Conservation (phyloP, 352 stramenopile species). For the Phytopythium helicoides region DNA sequence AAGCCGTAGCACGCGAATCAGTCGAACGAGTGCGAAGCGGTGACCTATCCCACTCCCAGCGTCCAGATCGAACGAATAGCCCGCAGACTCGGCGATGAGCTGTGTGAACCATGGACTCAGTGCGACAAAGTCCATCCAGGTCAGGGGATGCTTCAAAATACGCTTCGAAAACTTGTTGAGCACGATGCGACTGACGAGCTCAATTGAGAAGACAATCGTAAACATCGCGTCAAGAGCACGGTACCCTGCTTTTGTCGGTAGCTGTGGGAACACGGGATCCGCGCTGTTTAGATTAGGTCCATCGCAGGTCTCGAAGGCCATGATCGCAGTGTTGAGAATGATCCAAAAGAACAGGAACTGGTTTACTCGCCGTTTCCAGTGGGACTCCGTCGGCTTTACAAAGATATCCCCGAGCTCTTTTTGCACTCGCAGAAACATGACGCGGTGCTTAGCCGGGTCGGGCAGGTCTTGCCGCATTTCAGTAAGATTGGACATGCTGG, state of each 20-base stretch:
- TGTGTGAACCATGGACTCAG: slow-evolving; percentile 59
- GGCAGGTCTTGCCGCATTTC: slow-evolving; percentile 3
- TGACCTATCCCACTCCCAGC: slow-evolving; percentile 14
- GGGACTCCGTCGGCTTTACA: slow-evolving; percentile 27
- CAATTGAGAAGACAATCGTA: slow-evolving; percentile 50
- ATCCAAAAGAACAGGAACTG: slow-evolving; percentile 52
- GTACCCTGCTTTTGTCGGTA: slow-evolving; percentile 38
- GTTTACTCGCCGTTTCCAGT: slow-evolving; percentile 34
- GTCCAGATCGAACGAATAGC: slow-evolving; percentile 17
- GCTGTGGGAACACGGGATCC: slow-evolving; percentile 54
- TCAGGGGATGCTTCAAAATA: slow-evolving; percentile 36
- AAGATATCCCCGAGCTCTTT: slow-evolving; percentile 40
- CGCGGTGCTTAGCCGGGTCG: slow-evolving; percentile 25
- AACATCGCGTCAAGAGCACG: slow-evolving; percentile 34
- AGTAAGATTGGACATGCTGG: neutral
- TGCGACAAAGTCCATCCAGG: slow-evolving; percentile 51
- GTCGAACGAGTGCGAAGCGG: slow-evolving; percentile 34
- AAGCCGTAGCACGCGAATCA: slow-evolving; percentile 54
- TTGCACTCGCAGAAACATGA: slow-evolving; percentile 44
- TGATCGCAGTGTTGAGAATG: slow-evolving; percentile 35
- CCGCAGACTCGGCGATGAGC: slow-evolving; percentile 13
- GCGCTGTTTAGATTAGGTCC: slow-evolving; percentile 47
- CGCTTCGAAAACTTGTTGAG: slow-evolving; percentile 20
- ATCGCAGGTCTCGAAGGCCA: slow-evolving; percentile 67
- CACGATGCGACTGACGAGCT: slow-evolving; percentile 40